Evolutionary conservation across 2,329 filamentous ascomycete species (phyloP), one percentile per base, ranked within the genome.

Genomic region (Aspergillus neoniger): DNA sequence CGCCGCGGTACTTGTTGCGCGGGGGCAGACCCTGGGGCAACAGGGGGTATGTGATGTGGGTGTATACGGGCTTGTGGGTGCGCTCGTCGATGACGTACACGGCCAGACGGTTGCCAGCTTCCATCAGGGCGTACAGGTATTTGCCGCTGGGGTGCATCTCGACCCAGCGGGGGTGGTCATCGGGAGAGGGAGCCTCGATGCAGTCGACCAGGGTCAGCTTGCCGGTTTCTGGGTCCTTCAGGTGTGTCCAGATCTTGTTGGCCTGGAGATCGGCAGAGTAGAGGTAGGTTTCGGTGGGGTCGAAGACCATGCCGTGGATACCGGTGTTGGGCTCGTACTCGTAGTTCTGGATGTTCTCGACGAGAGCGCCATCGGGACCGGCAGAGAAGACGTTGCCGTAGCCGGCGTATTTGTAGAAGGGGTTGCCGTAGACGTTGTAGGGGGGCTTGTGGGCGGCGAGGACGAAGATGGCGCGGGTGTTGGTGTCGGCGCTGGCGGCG

Each of bases 401-500:
- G 65, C 91, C 91, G 39, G 92, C 92, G 73, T 93, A 85, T 63
- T 91, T 86, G 82, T 96, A 96, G 77, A 96, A 96, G 8, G 92
- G 92, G 76, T 95, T 95, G 75, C 90, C 91, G 78, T 96, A 96
- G 63, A 96, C 90, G 68, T 85, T 86, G 76, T 92, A 91, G 0
- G 92, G 92, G 1, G 91, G 83, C 69, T 91, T 85, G 68, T 88
- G 84, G 21, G 91, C 90, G 30, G 92, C 89, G 54, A 96, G 86
- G 60, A 94, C 85, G 80, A 96, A 96, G 76, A 96, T 96, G 69
- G 92, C 92, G 63, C 92, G 87, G 5, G 92, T 96, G 77, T 92
- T 93, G 61, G 91, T 91, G 55, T 88, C 85, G 62, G 85, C 75
- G 64, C 86, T 86, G 67, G 86, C 83, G 54, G 92, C 91, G 68